A percentile compares a stretch with the other conserved stretches of the same genome.
Conservation (phyloP, 2,329 filamentous ascomycete species). For the Leptosphaerulina australis region DNA sequence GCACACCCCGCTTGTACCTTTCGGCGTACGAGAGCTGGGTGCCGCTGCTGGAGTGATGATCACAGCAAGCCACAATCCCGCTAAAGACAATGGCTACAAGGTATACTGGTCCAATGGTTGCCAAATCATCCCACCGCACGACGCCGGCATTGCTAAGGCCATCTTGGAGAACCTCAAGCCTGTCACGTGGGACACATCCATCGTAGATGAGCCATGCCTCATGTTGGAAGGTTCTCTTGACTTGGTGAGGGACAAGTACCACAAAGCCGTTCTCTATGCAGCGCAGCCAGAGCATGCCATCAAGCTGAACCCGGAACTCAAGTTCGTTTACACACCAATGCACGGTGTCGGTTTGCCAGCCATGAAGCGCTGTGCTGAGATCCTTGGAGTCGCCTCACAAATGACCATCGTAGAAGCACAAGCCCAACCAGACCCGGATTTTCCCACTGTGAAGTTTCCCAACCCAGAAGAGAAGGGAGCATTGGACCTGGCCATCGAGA, state of each 20-base stretch:
- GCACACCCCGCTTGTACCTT: conserved; percentile 68
- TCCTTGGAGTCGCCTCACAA: conserved; percentile 50
- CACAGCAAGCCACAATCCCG: conserved; percentile 69
- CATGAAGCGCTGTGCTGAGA: conserved; percentile 52
- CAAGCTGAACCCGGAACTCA: conserved; percentile 35
- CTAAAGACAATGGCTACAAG: conserved; percentile 70
- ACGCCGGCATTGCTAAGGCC: conserved; percentile 62
- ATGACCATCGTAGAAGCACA: conserved; percentile 59
- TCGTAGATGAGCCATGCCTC: conserved; percentile 49
- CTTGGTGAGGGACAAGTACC: conserved; percentile 53
- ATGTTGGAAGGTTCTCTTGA: conserved; percentile 52
- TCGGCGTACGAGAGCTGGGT: conserved; percentile 60
- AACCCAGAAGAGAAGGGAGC: conserved; percentile 70
- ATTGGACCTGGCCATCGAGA: conserved; percentile 63
- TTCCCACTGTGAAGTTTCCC: conserved; percentile 68
- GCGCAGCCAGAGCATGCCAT: conserved; percentile 36
- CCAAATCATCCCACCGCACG: conserved; percentile 69
- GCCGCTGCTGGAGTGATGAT: conserved; percentile 69
- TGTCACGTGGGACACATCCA: conserved; percentile 54
- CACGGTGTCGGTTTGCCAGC: conserved; percentile 60
- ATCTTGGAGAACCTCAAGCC: conserved; percentile 63
- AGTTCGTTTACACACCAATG: conserved; percentile 63
- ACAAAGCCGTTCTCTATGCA: conserved; percentile 52
- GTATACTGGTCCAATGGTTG: conserved; percentile 70
- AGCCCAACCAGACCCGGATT: conserved; percentile 65